Evolutionary conservation across 768 basidiomycete species (phyloP).

Genomic region (Lactifluus hygrophoroides): DNA sequence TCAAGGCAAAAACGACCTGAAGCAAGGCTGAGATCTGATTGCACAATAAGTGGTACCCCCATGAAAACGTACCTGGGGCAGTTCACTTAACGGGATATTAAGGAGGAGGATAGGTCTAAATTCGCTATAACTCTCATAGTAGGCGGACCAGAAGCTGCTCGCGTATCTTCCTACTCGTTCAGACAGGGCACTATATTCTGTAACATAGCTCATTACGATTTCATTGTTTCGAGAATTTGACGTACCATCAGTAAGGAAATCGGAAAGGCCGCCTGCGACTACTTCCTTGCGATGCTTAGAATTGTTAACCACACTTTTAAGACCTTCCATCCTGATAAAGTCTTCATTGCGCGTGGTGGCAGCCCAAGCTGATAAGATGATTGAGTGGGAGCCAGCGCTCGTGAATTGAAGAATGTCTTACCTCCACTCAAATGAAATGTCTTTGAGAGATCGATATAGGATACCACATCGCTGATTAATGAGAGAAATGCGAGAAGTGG

Average conservation of each 20-base stretch:
- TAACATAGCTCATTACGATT: background rate
- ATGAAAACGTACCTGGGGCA: constrained; percentile 14
- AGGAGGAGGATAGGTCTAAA: background rate
- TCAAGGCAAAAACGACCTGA: constrained; percentile 18
- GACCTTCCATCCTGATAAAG: constrained; percentile 57
- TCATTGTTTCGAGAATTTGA: background rate
- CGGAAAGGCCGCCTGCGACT: constrained; percentile 54
- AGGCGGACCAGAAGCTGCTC: constrained; percentile 5
- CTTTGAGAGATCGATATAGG: constrained; percentile 25
- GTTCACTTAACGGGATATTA: background rate
- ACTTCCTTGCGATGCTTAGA: constrained; percentile 60
- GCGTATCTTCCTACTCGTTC: constrained; percentile 12
- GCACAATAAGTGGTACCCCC: background rate
- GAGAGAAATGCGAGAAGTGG: constrained; percentile 48
- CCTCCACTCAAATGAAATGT: background rate
- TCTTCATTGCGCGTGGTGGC: constrained; percentile 59
- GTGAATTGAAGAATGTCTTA: background rate
- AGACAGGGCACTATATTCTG: constrained; percentile 11
- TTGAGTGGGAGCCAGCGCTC: background rate
- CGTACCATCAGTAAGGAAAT: constrained; percentile 40
- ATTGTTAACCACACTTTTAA: constrained; percentile 46
- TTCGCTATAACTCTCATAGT: background rate
- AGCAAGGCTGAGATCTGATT: background rate
- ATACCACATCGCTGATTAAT: constrained; percentile 42
- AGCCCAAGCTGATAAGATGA: constrained; percentile 45